Percentiles rank a stretch among this genome's conserved stretches.
Evolutionary conservation across 2,329 filamentous ascomycete genomes (phyloP).

Genomic region (Cladosporium sp.): DNA sequence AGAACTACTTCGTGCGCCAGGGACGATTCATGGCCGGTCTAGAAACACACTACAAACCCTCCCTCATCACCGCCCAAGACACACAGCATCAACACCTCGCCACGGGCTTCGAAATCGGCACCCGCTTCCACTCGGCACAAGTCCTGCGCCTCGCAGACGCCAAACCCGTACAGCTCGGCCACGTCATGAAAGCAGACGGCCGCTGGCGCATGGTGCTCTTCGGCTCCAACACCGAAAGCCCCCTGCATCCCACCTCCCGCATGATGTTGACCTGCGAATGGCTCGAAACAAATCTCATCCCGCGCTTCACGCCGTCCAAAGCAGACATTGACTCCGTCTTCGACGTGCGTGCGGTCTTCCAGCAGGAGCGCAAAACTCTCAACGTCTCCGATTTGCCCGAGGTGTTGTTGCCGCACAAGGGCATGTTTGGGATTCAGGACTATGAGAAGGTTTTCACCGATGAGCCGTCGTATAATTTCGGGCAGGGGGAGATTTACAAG

Average conservation of each 20-base stretch:
- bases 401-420: slow-evolving; percentile 41
- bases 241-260: slow-evolving; percentile 18
- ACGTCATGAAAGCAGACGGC: slow-evolving; percentile 31
- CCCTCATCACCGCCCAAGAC: slow-evolving; percentile 21
- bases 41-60: slow-evolving; percentile 26
- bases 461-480: slow-evolving; percentile 38
- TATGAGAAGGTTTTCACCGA: slow-evolving; percentile 44
- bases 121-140: slow-evolving; percentile 29
- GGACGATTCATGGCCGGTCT: slow-evolving; percentile 32
- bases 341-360: slow-evolving; percentile 44
- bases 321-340: slow-evolving; percentile 46
- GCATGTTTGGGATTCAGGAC: slow-evolving; percentile 30
- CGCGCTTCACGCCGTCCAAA: slow-evolving; percentile 35
- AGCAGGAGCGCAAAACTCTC: slow-evolving; percentile 25
- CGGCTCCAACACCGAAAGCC: slow-evolving; percentile 18
- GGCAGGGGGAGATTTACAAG: slow-evolving; percentile 43
- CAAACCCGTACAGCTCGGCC: slow-evolving; percentile 31
- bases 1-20: slow-evolving; percentile 28
- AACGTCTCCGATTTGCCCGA: slow-evolving; percentile 37
- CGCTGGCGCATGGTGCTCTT: slow-evolving; percentile 32
- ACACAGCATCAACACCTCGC: slow-evolving; percentile 27
- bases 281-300: slow-evolving; percentile 21
- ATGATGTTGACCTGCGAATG: slow-evolving; percentile 22
- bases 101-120: slow-evolving; percentile 27
- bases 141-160: slow-evolving; percentile 31